A percentile compares a stretch with the other conserved stretches of the same genome.
Conservation (phyloP, 306 rosid genomes). For the Herpetospermum pedunculosum region DNA sequence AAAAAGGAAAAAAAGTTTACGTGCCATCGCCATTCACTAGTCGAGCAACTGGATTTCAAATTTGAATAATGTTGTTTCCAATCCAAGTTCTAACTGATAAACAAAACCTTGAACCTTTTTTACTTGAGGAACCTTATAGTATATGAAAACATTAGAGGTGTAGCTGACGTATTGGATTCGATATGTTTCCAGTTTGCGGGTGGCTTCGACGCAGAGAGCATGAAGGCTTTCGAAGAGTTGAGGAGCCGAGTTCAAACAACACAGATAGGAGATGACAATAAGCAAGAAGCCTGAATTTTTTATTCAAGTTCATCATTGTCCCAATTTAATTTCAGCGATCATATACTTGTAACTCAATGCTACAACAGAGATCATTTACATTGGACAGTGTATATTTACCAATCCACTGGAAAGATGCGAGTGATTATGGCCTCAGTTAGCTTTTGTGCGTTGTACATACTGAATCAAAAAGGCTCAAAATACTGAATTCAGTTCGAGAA, state of each 20-base stretch:
- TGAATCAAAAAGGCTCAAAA: not conserved
- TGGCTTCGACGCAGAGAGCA: slow-evolving; percentile 85
- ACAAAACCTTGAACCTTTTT: not conserved
- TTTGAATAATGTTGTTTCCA: not conserved
- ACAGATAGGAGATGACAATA: slow-evolving; percentile 35
- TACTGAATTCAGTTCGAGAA: not conserved
- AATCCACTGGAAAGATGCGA: slow-evolving; percentile 1
- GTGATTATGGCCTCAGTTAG: not conserved
- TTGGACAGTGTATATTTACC: slow-evolving; percentile 4
- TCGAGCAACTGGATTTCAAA: not conserved
- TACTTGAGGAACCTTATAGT: not conserved
- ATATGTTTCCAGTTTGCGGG: slow-evolving; percentile 74
- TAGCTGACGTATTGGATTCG: slow-evolving; percentile 5
- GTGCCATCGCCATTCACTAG: not conserved
- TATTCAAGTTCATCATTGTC: not conserved
- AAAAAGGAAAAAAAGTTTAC: not conserved
- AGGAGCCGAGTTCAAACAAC: slow-evolving; percentile 46
- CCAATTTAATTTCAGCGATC: slow-evolving; percentile 4
- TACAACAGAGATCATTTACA: not conserved
- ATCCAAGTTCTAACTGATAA: not conserved
- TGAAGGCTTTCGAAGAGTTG: slow-evolving; percentile 90
- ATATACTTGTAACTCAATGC: not conserved
- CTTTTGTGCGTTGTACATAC: not conserved
- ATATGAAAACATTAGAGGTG: not conserved
- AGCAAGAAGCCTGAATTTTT: slow-evolving; percentile 20